Conservation (phyloP, 345 rosid species). For the Boechera stricta region DNA sequence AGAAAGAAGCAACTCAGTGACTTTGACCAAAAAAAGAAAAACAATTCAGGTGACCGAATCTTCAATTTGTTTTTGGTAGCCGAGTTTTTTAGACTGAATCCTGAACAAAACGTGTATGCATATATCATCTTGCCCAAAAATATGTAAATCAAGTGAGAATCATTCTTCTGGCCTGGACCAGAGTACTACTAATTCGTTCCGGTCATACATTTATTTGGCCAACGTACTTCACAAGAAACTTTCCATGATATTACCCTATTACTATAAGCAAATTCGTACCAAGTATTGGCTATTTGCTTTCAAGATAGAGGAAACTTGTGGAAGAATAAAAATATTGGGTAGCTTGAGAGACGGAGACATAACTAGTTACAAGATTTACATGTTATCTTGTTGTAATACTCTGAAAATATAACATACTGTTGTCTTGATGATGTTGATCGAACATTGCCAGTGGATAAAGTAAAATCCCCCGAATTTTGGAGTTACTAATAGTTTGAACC, state of each 20-base stretch:
- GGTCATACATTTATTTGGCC: slow-evolving; percentile 3
- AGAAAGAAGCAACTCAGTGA: slow-evolving; percentile 16
- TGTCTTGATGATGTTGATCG: neutral
- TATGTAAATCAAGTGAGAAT: neutral
- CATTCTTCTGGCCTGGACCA: neutral
- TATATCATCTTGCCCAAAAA: neutral
- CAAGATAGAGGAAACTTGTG: slow-evolving; percentile 12
- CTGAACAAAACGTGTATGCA: neutral
- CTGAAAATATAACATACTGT: neutral
- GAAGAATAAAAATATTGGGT: neutral
- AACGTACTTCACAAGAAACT: neutral
- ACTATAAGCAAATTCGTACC: neutral
- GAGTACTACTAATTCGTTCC: neutral
- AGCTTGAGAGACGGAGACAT: neutral
- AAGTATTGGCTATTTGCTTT: neutral
- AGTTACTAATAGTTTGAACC: neutral
- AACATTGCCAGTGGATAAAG: neutral
- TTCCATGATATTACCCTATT: neutral
- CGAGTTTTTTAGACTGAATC: neutral
- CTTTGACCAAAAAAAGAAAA: slow-evolving; percentile 10
- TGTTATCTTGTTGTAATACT: neutral
- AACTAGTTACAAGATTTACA: neutral
- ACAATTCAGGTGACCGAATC: slow-evolving; percentile 19
- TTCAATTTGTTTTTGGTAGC: slow-evolving; percentile 17
- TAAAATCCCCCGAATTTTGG: too few species aligned